A percentile compares a stretch with the other conserved stretches of the same genome.
phyloP scores from a whole-genome alignment of 768 basidiomycete genomes.

The Royoungia palumana region DNA sequence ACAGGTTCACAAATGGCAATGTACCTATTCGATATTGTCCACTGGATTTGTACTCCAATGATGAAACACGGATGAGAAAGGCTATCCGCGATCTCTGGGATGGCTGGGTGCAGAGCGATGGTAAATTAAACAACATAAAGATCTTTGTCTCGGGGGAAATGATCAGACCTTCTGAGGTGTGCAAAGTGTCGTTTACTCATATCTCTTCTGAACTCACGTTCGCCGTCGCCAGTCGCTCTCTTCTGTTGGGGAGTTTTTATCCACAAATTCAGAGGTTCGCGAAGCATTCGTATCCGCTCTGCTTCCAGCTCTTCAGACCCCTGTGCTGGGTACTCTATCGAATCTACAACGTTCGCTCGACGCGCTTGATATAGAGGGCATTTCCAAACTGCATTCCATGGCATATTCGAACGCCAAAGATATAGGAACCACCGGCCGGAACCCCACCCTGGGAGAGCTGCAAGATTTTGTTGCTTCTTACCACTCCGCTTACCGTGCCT shows the following conservation, averaged over 20 bases:
- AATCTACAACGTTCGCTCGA: slow-evolving; percentile 75
- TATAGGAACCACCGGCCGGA: slow-evolving; percentile 33
- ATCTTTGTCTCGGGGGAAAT: slow-evolving; percentile 68
- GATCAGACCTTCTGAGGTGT: slow-evolving; percentile 56
- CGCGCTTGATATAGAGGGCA: slow-evolving; percentile 80
- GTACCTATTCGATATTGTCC: slow-evolving; percentile 68
- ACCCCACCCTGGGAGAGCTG: slow-evolving; percentile 68
- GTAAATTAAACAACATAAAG: slow-evolving; percentile 75
- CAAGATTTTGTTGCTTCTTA: slow-evolving; percentile 57
- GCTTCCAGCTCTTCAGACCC: slow-evolving; percentile 43
- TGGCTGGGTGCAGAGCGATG: slow-evolving; percentile 63
- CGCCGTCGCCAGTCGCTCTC: slow-evolving; percentile 4
- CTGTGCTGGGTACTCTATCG: slow-evolving; percentile 52
- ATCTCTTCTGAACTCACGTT: slow-evolving; percentile 2
- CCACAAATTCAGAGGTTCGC: slow-evolving; percentile 34
- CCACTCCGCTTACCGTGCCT: slow-evolving; percentile 31
- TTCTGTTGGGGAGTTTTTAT: slow-evolving; percentile 15
- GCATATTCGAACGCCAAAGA: slow-evolving; percentile 2
- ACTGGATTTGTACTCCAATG: slow-evolving; percentile 81
- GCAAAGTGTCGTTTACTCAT: slow-evolving; percentile 23
- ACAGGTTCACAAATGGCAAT: slow-evolving; percentile 38
- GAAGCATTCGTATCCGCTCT: slow-evolving; percentile 51
- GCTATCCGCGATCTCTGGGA: slow-evolving; percentile 74
- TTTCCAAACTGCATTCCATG: slow-evolving; percentile 43
- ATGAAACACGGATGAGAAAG: slow-evolving; percentile 52